These are phyloP conservation scores for Dendrobium catenatum DNA, from an alignment of 106 monocot species.

Conservation along the genomic window DNA sequence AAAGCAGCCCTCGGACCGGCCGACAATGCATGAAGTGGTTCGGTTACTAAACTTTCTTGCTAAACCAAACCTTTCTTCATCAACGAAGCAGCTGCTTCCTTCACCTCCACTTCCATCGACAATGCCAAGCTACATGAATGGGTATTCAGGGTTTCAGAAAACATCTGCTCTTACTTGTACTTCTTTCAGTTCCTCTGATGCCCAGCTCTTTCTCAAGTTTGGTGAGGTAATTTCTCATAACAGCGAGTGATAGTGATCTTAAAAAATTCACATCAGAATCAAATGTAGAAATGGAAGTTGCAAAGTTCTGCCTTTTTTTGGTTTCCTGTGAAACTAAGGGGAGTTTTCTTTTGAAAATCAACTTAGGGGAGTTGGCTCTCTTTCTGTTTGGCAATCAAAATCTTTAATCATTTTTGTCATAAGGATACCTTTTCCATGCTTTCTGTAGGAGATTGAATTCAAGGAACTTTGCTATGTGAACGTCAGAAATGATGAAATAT, in stretches of 20 bases:
- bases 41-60: slow-evolving; percentile 60
- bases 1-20: slow-evolving; percentile 78
- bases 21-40: slow-evolving; percentile 88
- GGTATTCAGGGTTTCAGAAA: slow-evolving; percentile 57
- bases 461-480: no score
- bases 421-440: no score
- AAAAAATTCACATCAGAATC: not conserved
- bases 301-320: no score
- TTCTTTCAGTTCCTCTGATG: slow-evolving; percentile 61
- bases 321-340: no score
- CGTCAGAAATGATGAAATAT: no score
- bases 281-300: not conserved
- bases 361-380: no score
- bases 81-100: slow-evolving; percentile 16
- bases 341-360: no score
- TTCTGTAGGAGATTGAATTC: no score
- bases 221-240: slow-evolving; percentile 93
- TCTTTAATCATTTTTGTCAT: no score
- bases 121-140: slow-evolving; percentile 36
- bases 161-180: slow-evolving; percentile 32
- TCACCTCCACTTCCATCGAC: slow-evolving; percentile 20
- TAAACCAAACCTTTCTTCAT: slow-evolving; percentile 14
- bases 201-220: slow-evolving; percentile 86
- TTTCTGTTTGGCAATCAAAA: no score
- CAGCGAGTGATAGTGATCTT: slow-evolving; percentile 23